Evolutionary conservation across 78 protist genomes (phyloP).

Genomic region (Chrysochromulina tobinii): DNA sequence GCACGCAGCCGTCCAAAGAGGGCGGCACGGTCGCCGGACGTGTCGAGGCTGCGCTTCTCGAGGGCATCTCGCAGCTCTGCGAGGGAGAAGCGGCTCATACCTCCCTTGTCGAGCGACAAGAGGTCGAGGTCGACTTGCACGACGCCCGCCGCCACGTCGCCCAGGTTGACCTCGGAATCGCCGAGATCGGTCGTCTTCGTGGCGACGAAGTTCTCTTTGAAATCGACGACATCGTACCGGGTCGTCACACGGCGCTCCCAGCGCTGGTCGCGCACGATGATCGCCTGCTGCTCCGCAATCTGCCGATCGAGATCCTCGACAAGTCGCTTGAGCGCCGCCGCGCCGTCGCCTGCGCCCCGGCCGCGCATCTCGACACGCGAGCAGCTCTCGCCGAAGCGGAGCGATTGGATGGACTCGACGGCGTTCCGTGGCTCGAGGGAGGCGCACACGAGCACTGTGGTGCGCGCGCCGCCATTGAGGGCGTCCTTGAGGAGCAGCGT

Average conservation of each 20-base stretch:
- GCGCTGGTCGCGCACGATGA: constrained; percentile 28
- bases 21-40: too few relatives aligned
- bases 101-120: too few relatives aligned
- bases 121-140: too few relatives aligned
- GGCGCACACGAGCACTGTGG: constrained; percentile 9
- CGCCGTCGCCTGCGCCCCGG: too few relatives aligned
- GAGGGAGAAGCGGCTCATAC: too few relatives aligned
- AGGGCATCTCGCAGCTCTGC: too few relatives aligned
- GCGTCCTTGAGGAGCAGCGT: constrained; percentile 34
- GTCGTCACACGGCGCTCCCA: neutral
- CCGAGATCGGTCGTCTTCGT: too few relatives aligned
- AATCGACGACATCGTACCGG: neutral
- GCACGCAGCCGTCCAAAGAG: too few relatives aligned
- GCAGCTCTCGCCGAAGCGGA: constrained; percentile 46
- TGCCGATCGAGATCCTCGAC: neutral
- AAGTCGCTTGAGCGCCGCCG: neutral
- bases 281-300: neutral
- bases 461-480: constrained; percentile 17
- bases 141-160: too few relatives aligned
- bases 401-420: constrained; percentile 30
- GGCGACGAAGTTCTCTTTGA: neutral
- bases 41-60: too few relatives aligned
- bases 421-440: constrained; percentile 9
- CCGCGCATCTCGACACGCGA: neutral
- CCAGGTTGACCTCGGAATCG: too few relatives aligned